Evolutionary conservation across 306 rosid genomes (phyloP), one percentile per base, ranked within the genome.

Genomic region (Vicia sativa): DNA sequence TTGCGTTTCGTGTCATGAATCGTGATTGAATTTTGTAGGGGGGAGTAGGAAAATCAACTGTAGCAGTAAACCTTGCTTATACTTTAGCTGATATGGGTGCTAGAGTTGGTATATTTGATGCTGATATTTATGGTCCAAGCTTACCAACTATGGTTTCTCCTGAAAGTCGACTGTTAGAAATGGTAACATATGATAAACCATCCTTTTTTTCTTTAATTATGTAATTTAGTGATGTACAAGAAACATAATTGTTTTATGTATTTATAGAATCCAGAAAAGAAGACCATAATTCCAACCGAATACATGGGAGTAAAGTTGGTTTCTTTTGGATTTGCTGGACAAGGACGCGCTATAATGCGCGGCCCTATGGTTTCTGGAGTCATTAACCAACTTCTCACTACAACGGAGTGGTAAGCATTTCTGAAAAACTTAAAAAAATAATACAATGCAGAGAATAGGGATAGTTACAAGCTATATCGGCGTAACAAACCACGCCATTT

Each of bases 361-460:
- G 99, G 99, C 49, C 97, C 99, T 62, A 95, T 87, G 99, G 99
- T 95, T 81, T 90, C 99, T 68, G 97, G 99, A 60, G 97, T 93
- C 80, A 90, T 90, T 76, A 55, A 82, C 83, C 97, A 93, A 73
- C 95, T 93, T 79, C 83, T 93, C 63, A 93, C 99, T 58, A 93
- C 99, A 75, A 66, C 92, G 8, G 97, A 93, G 82, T 90, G 92
- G 97, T 93, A 88, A 64, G 70, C 38, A 34, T 25, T 72, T 55
- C 62, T 50, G 56, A 53, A 54, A 50, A 38, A 49, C 31, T 49
- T 57, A 6, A 46, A 68, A 65, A 26, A 35, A n/a, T n/a, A 2
- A 48, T 31, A 66, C 16, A 58, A 52, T 44, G 50, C 55, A 52
- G 42, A 59, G 23, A 66, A 55, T 63, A 23, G 45, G 43, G 53